phyloP scores from a whole-genome alignment of 2,329 filamentous ascomycete genomes.

The Cladobotryum protrusum region DNA sequence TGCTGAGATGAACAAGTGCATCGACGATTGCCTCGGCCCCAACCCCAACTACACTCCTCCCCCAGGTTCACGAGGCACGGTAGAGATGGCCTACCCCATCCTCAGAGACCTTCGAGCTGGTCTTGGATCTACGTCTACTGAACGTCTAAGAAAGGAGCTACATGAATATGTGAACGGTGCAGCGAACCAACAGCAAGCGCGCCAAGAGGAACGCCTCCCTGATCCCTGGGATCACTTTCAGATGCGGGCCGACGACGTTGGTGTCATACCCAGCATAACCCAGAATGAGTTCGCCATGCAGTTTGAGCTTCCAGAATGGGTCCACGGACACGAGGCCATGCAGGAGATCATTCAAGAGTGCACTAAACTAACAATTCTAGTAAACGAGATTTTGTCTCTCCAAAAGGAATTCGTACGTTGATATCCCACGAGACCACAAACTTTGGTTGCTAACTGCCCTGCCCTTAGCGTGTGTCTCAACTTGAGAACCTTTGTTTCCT shows the following conservation, averaged over 20 bases:
- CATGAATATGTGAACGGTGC: conserved; percentile 4
- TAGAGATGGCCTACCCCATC: conserved; percentile 5
- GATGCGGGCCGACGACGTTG: not conserved
- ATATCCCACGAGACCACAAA: not conserved
- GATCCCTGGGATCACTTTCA: conserved; percentile 5
- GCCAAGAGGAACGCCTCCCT: not conserved
- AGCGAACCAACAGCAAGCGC: not conserved
- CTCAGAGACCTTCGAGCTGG: conserved; percentile 4
- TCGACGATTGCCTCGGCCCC: conserved; percentile 5
- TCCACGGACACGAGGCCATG: conserved; percentile 5
- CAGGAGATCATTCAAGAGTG: conserved; percentile 5
- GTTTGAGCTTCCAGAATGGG: conserved; percentile 7
- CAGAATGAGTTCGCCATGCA: conserved; percentile 3
- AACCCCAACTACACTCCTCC: conserved; percentile 1
- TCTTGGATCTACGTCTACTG: not conserved
- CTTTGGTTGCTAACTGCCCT: not conserved
- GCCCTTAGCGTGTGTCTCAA: not conserved
- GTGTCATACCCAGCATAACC: not conserved
- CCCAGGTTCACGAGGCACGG: not conserved
- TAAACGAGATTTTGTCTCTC: conserved; percentile 3
- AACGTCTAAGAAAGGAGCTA: not conserved
- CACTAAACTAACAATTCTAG: conserved; percentile 4
- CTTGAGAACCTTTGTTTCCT: not conserved
- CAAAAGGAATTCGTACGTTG: conserved; percentile 9
- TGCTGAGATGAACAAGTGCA: conserved; percentile 3